These are phyloP conservation scores for Globisporangium paddicum DNA, from an alignment of 352 stramenopile species.

Conservation along the genomic window DNA sequence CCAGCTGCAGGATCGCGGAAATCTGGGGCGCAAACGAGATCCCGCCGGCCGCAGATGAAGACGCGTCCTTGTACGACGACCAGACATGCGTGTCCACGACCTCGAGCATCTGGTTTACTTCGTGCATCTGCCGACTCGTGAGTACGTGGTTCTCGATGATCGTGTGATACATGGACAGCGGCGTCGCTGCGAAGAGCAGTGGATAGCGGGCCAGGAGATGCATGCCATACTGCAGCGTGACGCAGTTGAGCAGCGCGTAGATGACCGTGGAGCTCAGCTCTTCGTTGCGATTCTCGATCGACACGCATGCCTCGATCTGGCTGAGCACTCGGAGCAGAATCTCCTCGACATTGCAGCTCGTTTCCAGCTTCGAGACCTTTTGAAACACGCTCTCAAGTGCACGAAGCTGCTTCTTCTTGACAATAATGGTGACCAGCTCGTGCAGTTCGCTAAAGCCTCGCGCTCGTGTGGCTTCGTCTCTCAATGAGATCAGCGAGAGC, in stretches of 20 bases:
- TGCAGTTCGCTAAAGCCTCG: constrained; percentile 35
- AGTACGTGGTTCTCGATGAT: constrained; percentile 73
- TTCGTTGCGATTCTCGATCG: constrained; percentile 32
- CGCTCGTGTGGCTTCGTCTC: constrained; percentile 9
- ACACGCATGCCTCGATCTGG: constrained; percentile 41
- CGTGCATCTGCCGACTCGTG: constrained; percentile 53
- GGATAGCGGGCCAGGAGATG: constrained; percentile 52
- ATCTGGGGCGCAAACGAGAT: constrained; percentile 74
- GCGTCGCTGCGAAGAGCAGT: constrained; percentile 55
- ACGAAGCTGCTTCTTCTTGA: constrained; percentile 33
- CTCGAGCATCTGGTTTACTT: constrained; percentile 72
- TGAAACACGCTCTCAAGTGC: constrained; percentile 40
- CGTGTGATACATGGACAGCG: constrained; percentile 71
- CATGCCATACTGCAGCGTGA: constrained; percentile 54
- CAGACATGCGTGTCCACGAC: constrained; percentile 80
- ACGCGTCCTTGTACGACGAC: constrained; percentile 69
- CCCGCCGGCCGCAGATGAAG: constrained; percentile 20
- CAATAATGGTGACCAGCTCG: constrained; percentile 37
- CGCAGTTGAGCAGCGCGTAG: constrained; percentile 59
- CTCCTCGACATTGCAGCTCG: constrained; percentile 18
- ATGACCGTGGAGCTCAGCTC: constrained; percentile 55
- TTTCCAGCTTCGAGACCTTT: constrained; percentile 22
- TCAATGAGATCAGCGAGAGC: constrained; percentile 39
- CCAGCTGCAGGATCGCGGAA: constrained; percentile 57
- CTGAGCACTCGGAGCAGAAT: constrained; percentile 42